A percentile compares a stretch with the other conserved stretches of the same genome.
Evolutionary conservation across 2,329 filamentous ascomycete genomes (phyloP).

Genomic region (Colletotrichum eleusines): DNA sequence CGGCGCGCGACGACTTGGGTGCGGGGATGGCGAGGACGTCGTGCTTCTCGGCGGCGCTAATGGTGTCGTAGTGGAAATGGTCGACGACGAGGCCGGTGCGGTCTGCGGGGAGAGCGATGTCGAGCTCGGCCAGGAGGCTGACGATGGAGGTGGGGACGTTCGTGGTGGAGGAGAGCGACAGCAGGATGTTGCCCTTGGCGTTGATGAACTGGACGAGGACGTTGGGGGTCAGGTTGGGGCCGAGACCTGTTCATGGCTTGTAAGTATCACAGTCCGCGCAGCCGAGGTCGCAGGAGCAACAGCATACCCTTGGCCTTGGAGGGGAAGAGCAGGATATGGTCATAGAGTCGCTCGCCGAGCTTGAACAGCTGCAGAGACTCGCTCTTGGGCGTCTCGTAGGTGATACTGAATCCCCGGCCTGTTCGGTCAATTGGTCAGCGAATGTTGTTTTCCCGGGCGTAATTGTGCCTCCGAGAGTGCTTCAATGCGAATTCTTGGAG

Average conservation of each 20-base stretch:
- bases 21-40: slow-evolving; percentile 86
- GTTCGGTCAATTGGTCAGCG: slow-evolving; percentile 44
- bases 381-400: slow-evolving; percentile 86
- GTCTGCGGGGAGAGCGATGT: slow-evolving; percentile 88
- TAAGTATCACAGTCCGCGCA: slow-evolving; percentile 1
- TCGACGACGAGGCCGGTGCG: slow-evolving; percentile 89
- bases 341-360: slow-evolving; percentile 88
- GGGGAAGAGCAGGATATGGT: slow-evolving; percentile 91
- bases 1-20: slow-evolving; percentile 73
- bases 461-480: slow-evolving; percentile 10
- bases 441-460: slow-evolving; percentile 28
- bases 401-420: slow-evolving; percentile 87
- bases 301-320: slow-evolving; percentile 85
- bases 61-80: slow-evolving; percentile 92
- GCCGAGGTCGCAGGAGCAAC: slow-evolving; percentile 29
- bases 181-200: slow-evolving; percentile 88
- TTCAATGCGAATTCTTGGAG: neutral
- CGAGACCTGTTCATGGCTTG: slow-evolving; percentile 73
- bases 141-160: slow-evolving; percentile 79
- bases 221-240: slow-evolving; percentile 88
- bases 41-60: slow-evolving; percentile 83
- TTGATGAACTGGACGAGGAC: slow-evolving; percentile 92
- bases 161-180: slow-evolving; percentile 81
- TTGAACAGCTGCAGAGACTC: slow-evolving; percentile 82
- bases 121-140: slow-evolving; percentile 86